Conservation (phyloP, 2,329 filamentous ascomycete genomes). For the Podosphaera aphanis region DNA sequence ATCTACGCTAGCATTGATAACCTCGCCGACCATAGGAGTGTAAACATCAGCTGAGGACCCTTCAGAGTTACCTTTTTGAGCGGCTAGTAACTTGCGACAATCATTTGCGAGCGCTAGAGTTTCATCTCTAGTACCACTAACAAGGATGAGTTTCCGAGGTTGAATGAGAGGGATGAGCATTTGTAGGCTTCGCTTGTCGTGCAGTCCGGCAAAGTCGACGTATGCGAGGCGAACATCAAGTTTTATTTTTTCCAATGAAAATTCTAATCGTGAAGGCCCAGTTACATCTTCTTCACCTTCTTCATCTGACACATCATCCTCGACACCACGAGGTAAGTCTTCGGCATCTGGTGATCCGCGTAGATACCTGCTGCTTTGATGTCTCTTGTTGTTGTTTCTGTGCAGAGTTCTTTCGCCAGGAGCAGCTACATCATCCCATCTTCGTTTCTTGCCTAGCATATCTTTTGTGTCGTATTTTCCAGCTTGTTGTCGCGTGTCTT, state of each 20-base stretch:
- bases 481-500: conserved; percentile 30
- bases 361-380: conserved; percentile 22
- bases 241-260: conserved; percentile 36
- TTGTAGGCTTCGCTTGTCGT: conserved; percentile 80
- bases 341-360: conserved; percentile 17
- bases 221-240: conserved; percentile 60
- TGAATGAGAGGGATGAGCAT: conserved; percentile 89
- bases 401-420: conserved; percentile 19
- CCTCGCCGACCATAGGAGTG: conserved; percentile 49
- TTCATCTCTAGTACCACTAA: conserved; percentile 58
- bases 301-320: conserved; percentile 36
- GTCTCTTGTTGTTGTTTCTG: conserved; percentile 33
- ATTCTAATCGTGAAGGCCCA: conserved; percentile 55
- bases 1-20: conserved; percentile 79
- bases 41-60: conserved; percentile 45
- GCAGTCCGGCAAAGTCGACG: conserved; percentile 77
- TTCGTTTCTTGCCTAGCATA: conserved; percentile 71
- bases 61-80: conserved; percentile 20
- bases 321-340: conserved; percentile 19
- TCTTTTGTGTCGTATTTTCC: conserved; percentile 29
- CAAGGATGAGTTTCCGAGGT: conserved; percentile 82
- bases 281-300: conserved; percentile 26
- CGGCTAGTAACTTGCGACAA: conserved; percentile 44
- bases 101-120: conserved; percentile 58
- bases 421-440: conserved; percentile 54